These are phyloP conservation scores for Emmonsiellopsis sp. DNA, from an alignment of 2,329 filamentous ascomycete genomes.

Conservation along the genomic window DNA sequence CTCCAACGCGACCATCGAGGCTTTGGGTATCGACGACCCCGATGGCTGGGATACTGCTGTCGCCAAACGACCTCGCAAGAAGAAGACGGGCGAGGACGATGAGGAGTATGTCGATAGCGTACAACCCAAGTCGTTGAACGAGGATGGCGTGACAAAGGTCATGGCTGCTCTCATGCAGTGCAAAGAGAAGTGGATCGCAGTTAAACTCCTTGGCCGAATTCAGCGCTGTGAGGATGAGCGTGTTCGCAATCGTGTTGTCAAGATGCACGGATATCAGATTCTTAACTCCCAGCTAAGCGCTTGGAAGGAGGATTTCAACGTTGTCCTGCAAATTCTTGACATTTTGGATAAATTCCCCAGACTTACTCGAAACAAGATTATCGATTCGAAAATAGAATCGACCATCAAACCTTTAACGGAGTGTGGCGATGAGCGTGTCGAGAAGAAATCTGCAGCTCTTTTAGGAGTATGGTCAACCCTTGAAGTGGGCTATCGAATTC, in stretches of 20 bases:
- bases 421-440: conserved; percentile 66
- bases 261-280: conserved; percentile 96
- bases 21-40: conserved; percentile 84
- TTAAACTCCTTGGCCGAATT: conserved; percentile 84
- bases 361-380: conserved; percentile 91
- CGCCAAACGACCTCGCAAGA: conserved; percentile 83
- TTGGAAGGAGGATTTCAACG: conserved; percentile 82
- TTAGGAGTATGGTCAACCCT: conserved; percentile 82
- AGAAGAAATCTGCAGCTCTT: conserved; percentile 59
- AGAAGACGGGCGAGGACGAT: conserved; percentile 83
- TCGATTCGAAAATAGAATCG: conserved; percentile 87
- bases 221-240: conserved; percentile 78
- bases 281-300: conserved; percentile 76
- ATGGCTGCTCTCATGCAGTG: conserved; percentile 96
- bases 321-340: conserved; percentile 79
- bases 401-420: conserved; percentile 60
- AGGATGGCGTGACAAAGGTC: conserved; percentile 80
- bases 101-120: conserved; percentile 92
- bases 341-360: conserved; percentile 80
- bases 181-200: conserved; percentile 98
- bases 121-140: conserved; percentile 67
- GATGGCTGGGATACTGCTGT: conserved; percentile 89
- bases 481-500: conserved; percentile 85
- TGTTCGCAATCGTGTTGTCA: conserved; percentile 78
- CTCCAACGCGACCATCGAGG: conserved; percentile 80